Conservation (phyloP, 768 basidiomycete genomes). For the Dendrothele bispora region DNA sequence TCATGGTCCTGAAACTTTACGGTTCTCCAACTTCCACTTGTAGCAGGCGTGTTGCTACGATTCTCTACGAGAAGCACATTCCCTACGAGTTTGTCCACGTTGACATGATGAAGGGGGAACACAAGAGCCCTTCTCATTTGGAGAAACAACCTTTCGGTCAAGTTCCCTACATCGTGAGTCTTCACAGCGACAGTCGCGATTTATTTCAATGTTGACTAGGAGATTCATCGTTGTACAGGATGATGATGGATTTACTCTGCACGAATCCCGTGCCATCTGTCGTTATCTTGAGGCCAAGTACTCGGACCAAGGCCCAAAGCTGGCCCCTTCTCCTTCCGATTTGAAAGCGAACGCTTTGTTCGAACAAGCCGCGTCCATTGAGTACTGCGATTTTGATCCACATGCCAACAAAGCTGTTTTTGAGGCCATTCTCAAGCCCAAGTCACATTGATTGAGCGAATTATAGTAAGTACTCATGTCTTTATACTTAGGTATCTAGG, state of each 20-base stretch:
- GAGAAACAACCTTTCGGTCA: conserved; percentile 55
- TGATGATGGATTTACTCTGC: conserved; percentile 66
- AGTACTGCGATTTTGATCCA: conserved; percentile 53
- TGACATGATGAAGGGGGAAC: conserved; percentile 37
- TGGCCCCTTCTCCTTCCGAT: conserved; percentile 44
- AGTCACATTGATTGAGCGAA: not conserved
- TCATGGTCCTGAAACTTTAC: conserved; percentile 47
- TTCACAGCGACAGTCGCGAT: not conserved
- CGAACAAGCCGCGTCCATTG: conserved; percentile 54
- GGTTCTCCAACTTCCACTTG: conserved; percentile 43
- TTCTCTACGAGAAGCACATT: conserved; percentile 47
- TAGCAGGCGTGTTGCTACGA: conserved; percentile 41
- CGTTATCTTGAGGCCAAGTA: conserved; percentile 63
- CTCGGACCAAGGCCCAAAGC: conserved; percentile 43
- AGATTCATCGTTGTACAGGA: conserved; percentile 33
- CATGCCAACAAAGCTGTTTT: conserved; percentile 37
- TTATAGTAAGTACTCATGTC: too few relatives aligned
- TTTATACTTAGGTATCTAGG: conserved; percentile 27
- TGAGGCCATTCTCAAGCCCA: conserved; percentile 50
- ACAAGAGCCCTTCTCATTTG: conserved; percentile 32
- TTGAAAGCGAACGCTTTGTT: conserved; percentile 40
- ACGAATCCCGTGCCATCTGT: conserved; percentile 60
- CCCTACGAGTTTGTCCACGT: conserved; percentile 43
- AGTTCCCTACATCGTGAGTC: conserved; percentile 26
- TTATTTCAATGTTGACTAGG: not conserved